Evolutionary conservation across 805 yeast species (phyloP), one percentile per base, ranked within the genome.

Genomic region (Wickerhamiella vanderwaltii): DNA sequence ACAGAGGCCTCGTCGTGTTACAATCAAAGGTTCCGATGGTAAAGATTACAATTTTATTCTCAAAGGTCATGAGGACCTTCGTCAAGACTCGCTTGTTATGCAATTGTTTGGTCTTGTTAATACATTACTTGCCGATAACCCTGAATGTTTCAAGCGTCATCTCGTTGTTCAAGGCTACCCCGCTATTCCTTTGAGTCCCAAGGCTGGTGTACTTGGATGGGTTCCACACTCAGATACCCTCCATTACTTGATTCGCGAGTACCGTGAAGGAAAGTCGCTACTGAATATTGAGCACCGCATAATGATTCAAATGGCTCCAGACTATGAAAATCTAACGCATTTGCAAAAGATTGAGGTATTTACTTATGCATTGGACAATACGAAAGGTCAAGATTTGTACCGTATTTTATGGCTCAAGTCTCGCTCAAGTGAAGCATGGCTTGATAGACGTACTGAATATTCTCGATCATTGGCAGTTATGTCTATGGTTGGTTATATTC

Each of bases 401-500:
- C 81, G 88, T 51, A 95, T 93, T 3, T 65, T 93, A 52, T 91
- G 99, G 99, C 71, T 91, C 50, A 91, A 91, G 64, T 83, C 95
- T 35, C 76, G 91, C 50, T 84, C 95, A 0, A 85, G 96, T 0
- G 99, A 91, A 60, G 86, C 95, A 0, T 91, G 99, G 99, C 67
- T 91, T 29, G 97, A 91, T 57, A 75, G 99, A 52, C 77, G 99
- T 58, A 88, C 96, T 0, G 87, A 94, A 1, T 91, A 91, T 56
- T 88, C 97, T 0, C 69, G 98, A 44, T 91, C 97, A 0, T 67
- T 91, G 49, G 98, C 98, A 0, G 95, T 85, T 4, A 93, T 91
- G 97, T 88, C 97, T 0, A 91, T 91, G 95, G 95, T 81, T 32
- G 99, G 99, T 1, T 91, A 91, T 59, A 88, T 91, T 41, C 67